A percentile compares a stretch with the other conserved stretches of the same genome.
phyloP scores from a whole-genome alignment of 2,329 filamentous ascomycete species.

The Ophiostoma ulmi region DNA sequence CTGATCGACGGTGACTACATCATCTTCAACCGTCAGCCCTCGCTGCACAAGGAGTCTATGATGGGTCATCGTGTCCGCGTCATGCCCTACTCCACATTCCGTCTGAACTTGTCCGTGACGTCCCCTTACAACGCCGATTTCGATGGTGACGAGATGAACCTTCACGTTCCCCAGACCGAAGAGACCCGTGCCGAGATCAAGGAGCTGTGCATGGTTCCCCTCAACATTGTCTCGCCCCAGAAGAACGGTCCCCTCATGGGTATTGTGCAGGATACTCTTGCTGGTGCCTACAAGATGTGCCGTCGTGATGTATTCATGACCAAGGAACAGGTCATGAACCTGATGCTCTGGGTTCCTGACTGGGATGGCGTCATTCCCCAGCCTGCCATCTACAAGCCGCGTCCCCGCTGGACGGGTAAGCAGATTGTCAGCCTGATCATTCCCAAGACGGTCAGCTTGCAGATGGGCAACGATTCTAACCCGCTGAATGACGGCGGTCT shows the following conservation, averaged over 20 bases:
- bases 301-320: slow-evolving; percentile 86
- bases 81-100: slow-evolving; percentile 98
- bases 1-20: slow-evolving; percentile 95
- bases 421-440: slow-evolving; percentile 94
- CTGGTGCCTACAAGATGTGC: slow-evolving; percentile 94
- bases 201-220: slow-evolving; percentile 93
- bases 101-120: slow-evolving; percentile 93
- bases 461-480: slow-evolving; percentile 57
- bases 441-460: slow-evolving; percentile 77
- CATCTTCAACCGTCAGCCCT: slow-evolving; percentile 99
- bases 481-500: slow-evolving; percentile 72
- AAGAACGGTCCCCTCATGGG: slow-evolving; percentile 97
- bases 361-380: slow-evolving; percentile 95
- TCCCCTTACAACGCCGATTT: slow-evolving; percentile 99
- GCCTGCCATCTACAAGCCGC: slow-evolving; percentile 89
- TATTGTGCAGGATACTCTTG: slow-evolving; percentile 96
- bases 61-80: slow-evolving; percentile 97
- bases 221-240: slow-evolving; percentile 97
- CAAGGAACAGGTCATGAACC: slow-evolving; percentile 90
- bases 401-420: slow-evolving; percentile 94
- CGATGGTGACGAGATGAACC: slow-evolving; percentile 99
- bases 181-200: slow-evolving; percentile 93
- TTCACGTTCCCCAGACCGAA: slow-evolving; percentile 97
- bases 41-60: slow-evolving; percentile 99
- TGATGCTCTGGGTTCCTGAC: slow-evolving; percentile 93